Percentiles rank a stretch among this genome's conserved stretches.
Evolutionary conservation across 371 early-diverging fungal genomes (phyloP).

Genomic region (Actinomucor elegans): DNA sequence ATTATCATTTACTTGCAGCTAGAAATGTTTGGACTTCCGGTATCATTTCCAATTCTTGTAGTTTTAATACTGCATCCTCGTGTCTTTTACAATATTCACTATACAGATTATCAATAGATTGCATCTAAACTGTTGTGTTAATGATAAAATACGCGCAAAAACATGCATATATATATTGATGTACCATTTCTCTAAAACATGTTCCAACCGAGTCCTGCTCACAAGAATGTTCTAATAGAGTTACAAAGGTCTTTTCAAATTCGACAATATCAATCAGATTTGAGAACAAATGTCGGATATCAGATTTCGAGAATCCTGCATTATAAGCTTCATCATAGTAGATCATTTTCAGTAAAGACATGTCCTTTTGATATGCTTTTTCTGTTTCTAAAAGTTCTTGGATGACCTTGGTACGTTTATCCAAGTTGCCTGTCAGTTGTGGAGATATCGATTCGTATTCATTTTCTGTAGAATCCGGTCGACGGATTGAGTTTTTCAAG

Average conservation of each 20-base stretch:
- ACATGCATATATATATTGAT: neutral
- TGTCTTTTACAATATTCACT: conserved; percentile 78
- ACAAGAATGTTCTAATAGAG: conserved; percentile 35
- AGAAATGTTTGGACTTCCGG: conserved; percentile 52
- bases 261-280: conserved; percentile 64
- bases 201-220: conserved; percentile 49
- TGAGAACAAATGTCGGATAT: conserved; percentile 64
- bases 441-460: conserved; percentile 9
- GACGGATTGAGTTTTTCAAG: conserved; percentile 16
- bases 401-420: conserved; percentile 51
- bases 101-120: conserved; percentile 60
- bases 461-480: neutral
- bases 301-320: conserved; percentile 45
- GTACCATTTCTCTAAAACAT: conserved; percentile 62
- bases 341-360: conserved; percentile 67
- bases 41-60: conserved; percentile 58
- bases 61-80: conserved; percentile 61
- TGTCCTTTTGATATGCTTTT: conserved; percentile 62
- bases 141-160: neutral
- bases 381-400: conserved; percentile 77
- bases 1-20: conserved; percentile 46
- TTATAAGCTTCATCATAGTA: conserved; percentile 58
- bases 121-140: conserved; percentile 43
- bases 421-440: conserved; percentile 4
- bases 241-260: conserved; percentile 45